Base-by-base conservation (phyloP, 352 stramenopile genomes). In the Globisporangium canariense region DNA sequence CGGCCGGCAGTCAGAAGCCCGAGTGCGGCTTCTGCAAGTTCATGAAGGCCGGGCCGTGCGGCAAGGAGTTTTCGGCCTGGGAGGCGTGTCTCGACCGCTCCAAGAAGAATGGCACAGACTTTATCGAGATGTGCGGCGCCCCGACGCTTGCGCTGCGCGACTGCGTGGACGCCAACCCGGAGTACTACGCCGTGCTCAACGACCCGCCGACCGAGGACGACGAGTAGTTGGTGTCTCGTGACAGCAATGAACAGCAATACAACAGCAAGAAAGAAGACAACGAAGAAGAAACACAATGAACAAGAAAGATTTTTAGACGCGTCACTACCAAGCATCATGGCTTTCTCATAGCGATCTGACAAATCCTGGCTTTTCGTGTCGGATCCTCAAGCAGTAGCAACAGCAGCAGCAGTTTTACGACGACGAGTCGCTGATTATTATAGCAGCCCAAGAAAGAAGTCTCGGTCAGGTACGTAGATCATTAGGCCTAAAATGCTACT, bases 11-110 rank as follows among this genome's bases (percentile, higher is more conserved):
- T 9, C 60, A 73, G 50, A 93, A 96, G 67, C 73, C 84, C 38
- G 88, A 96, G 73, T 96, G 88, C 62, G 87, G 86, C 60, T 96
- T 94, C 64, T 96, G 88, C 71, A 92, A 93, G 71, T 96, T 96
- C 69, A 96, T 96, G 86, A 94, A 95, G 74, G 86, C 84, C 25
- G 88, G 88, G 0, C 88, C 88, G 55, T 96, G 88, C 62, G 87
- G 85, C 51, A 69, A 69, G 34, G 71, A 91, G 68, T 96, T 96
- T 67, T 83, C 77, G 45, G 75, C 81, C 34, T 96, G 88, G 88
- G 86, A 96, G 67, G 72, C 79, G 40, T 96, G 88, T 71, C 74
- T 96, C 10, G 80, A 94, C 66, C 62, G 61, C 14, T 88, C 79
- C 76, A 94, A 94, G 73, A 74, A 81, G 65, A 74, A 67, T 32